phyloP scores from a whole-genome alignment of 805 yeast species.

The Candida gorgasii region DNA sequence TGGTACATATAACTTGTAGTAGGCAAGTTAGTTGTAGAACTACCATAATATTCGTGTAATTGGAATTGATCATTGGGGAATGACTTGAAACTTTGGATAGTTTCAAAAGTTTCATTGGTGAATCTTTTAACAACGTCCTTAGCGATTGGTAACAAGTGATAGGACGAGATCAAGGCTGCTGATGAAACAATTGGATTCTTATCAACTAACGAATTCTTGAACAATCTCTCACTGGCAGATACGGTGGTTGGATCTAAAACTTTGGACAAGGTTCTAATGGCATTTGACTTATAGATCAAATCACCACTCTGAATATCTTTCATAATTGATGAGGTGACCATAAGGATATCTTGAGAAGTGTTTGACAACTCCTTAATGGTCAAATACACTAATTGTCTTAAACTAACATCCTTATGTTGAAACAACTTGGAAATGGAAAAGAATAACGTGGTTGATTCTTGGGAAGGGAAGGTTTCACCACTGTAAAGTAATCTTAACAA shows the following conservation, averaged over 20 bases:
- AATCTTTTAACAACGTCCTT: conserved; percentile 92
- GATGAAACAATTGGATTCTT: conserved; percentile 83
- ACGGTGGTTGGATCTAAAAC: conserved; percentile 90
- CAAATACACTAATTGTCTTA: conserved; percentile 91
- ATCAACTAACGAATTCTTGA: conserved; percentile 92
- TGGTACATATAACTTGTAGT: conserved; percentile 81
- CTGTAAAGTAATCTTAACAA: conserved; percentile 77
- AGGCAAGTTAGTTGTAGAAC: conserved; percentile 52
- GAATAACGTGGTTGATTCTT: conserved; percentile 89
- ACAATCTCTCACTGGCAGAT: conserved; percentile 87
- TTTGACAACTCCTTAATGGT: conserved; percentile 89
- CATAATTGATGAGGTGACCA: conserved; percentile 98
- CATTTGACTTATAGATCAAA: conserved; percentile 85
- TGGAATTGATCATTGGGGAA: conserved; percentile 52
- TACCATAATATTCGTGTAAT: conserved; percentile 57
- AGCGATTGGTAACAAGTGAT: conserved; percentile 85
- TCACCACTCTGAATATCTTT: conserved; percentile 94
- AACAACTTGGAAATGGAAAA: conserved; percentile 93
- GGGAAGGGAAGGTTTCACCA: conserved; percentile 85
- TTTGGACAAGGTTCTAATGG: conserved; percentile 86
- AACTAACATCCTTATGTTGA: conserved; percentile 83
- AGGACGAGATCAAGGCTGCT: conserved; percentile 92
- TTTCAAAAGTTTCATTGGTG: conserved; percentile 91
- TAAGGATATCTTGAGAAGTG: conserved; percentile 86
- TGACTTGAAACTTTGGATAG: conserved; percentile 64